phyloP scores from a whole-genome alignment of 148 eudicot genomes.

The Camellia sinensis region DNA sequence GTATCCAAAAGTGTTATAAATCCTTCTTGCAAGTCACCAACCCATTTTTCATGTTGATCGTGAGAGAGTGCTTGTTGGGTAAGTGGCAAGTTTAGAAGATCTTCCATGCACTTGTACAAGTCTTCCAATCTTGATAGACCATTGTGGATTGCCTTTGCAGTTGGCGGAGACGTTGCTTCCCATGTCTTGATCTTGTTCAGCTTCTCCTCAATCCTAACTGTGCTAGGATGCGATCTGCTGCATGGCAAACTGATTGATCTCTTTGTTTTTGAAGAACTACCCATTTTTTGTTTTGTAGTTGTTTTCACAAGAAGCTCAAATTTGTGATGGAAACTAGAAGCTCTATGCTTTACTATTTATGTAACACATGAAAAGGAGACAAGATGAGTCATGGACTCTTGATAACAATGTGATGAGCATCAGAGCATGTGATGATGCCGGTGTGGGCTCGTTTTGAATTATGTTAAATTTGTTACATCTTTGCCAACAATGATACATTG shows the following conservation, averaged over 20 bases:
- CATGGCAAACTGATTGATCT: slow-evolving; percentile 57
- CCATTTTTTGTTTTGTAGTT: slow-evolving; percentile 21
- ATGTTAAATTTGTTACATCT: background rate
- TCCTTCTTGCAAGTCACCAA: slow-evolving; percentile 36
- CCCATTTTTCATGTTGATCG: slow-evolving; percentile 29
- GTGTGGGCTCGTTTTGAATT: background rate
- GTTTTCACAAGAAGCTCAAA: background rate
- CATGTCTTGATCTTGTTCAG: slow-evolving; percentile 45
- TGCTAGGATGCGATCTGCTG: slow-evolving; percentile 54
- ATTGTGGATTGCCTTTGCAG: slow-evolving; percentile 27
- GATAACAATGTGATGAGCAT: background rate
- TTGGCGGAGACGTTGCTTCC: slow-evolving; percentile 32
- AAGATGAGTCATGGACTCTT: background rate
- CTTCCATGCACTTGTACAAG: slow-evolving; percentile 41
- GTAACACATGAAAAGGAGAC: slow-evolving; percentile 1
- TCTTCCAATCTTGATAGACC: slow-evolving; percentile 39
- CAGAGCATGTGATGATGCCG: background rate
- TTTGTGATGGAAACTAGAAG: background rate
- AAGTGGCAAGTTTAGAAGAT: slow-evolving; percentile 37
- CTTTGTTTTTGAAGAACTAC: slow-evolving; percentile 25
- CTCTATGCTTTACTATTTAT: slow-evolving; percentile 8
- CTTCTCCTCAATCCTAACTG: slow-evolving; percentile 36
- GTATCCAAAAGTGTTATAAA: slow-evolving; percentile 45
- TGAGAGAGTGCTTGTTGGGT: slow-evolving; percentile 40
- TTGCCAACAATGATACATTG: background rate